Base-by-base conservation (phyloP, 2,329 filamentous ascomycete genomes). In the Nothopassalora personata region DNA sequence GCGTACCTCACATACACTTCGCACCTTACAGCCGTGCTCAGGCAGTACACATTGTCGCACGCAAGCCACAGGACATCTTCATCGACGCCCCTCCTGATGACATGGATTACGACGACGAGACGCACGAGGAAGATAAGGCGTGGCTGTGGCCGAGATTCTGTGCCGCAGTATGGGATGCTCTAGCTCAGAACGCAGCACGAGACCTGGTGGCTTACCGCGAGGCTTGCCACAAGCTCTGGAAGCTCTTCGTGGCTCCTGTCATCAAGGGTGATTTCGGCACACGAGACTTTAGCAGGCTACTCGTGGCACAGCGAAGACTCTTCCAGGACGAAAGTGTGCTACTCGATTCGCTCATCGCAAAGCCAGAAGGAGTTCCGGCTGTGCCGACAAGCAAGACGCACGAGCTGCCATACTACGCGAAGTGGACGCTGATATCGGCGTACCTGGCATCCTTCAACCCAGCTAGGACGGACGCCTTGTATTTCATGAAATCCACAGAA, bases 391-490 rank as follows among this genome's bases (percentile, higher is more conserved):
- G 62, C 15, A 60, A 67, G 48, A 59, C 72, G 1, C 79, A 80
- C 60, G 75, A 79, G 43, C 71, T 94, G 5, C 89, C 90, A 0
- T 86, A 86, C 56, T 88, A 86, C 53, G 86, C 89, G 1, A 87
- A 89, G 45, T 82, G 89, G 55, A 80, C 93, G 30, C 82, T 94
- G 10, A 80, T 91, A 28, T 85, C 89, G 36, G 87, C 89, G 3
- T 94, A 94, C 74, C 83, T 94, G 3, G 88, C 90, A 54, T 91
- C 88, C 1, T 90, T 90, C 79, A 94, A 92, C 71, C 83, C 87
- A 13, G 77, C 87, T 1, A 82, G 85, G n/a, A 84, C 89, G 69
- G 90, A 94, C 72, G 77, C 84, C 4, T 80, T 84, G 1, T 84
- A 90, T 69, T 94, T 94, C 77, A 90, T 88, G 66, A 90, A 89